Evolutionary conservation across 2,329 filamentous ascomycete species (phyloP).

Genomic region (Trichoderma guizhouense): DNA sequence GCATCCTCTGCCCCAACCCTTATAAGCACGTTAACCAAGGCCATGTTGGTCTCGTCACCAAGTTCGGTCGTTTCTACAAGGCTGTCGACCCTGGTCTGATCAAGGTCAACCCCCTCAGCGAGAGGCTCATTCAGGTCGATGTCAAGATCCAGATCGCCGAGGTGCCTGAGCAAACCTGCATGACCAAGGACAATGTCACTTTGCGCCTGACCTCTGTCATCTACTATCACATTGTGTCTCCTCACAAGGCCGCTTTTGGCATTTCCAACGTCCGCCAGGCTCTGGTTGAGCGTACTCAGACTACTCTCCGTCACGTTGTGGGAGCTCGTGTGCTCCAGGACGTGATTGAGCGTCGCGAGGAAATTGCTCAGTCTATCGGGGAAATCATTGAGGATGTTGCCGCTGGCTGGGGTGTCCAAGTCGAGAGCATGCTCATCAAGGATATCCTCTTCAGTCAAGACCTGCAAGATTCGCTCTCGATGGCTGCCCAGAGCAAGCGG

Average conservation of each 20-base stretch:
- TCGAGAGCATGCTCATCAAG: constrained; percentile 99
- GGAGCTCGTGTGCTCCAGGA: constrained; percentile 94
- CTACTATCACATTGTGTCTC: constrained; percentile 95
- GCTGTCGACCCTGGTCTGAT: constrained; percentile 95
- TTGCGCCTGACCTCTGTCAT: constrained; percentile 93
- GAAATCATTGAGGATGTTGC: constrained; percentile 98
- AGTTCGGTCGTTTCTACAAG: constrained; percentile 91
- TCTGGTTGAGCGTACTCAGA: constrained; percentile 97
- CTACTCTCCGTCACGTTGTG: constrained; percentile 92
- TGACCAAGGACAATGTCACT: constrained; percentile 99
- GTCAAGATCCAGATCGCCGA: constrained; percentile 99
- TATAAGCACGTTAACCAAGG: constrained; percentile 91
- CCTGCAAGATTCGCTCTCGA: constrained; percentile 91
- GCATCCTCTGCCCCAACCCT: constrained; percentile 87
- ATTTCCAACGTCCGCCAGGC: constrained; percentile 93
- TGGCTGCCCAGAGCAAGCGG: constrained; percentile 98
- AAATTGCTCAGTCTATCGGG: constrained; percentile 89
- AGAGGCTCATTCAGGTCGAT: constrained; percentile 86
- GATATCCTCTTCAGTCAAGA: constrained; percentile 97
- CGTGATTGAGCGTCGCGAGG: constrained; percentile 96
- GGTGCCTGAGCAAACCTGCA: constrained; percentile 94
- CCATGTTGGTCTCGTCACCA: constrained; percentile 91
- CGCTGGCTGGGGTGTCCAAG: constrained; percentile 87
- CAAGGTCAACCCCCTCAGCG: constrained; percentile 94
- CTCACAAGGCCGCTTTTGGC: constrained; percentile 95